Percentiles rank a stretch among this genome's conserved stretches.
These are phyloP conservation scores for Aspergillus nanangensis DNA, from an alignment of 495 filamentous ascomycete genomes.

Conservation along the genomic window DNA sequence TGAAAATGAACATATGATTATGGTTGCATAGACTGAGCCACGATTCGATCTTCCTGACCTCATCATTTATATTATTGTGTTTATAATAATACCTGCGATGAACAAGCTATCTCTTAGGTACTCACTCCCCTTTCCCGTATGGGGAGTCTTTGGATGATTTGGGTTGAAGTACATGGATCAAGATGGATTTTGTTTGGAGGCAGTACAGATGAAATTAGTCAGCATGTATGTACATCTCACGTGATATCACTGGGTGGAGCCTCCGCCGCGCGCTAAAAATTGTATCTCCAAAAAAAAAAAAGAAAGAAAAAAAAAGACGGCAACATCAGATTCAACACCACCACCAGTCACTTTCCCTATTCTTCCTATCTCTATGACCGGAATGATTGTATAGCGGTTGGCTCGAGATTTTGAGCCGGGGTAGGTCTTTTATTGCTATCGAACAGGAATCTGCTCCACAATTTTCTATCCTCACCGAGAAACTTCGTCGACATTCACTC, in stretches of 20 bases:
- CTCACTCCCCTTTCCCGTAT: no score
- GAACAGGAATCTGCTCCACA: constrained; percentile 2
- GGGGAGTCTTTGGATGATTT: no score
- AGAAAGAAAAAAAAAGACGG: constrained; percentile 14
- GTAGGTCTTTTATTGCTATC: constrained; percentile 16
- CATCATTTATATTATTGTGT: no score
- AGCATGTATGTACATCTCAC: constrained; percentile 11
- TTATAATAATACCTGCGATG: no score
- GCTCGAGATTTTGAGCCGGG: constrained; percentile 22
- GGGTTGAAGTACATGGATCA: no score
- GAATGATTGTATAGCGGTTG: constrained; percentile 35
- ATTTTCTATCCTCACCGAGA: background rate
- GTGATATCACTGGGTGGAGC: constrained; percentile 14
- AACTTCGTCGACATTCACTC: constrained; percentile 1
- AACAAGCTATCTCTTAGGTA: no score
- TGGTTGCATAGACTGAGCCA: no score
- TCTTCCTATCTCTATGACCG: constrained; percentile 7
- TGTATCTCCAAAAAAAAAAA: constrained; percentile 20
- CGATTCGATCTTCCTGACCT: no score
- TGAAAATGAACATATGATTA: no score
- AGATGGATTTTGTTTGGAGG: no score
- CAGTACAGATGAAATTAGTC: no score
- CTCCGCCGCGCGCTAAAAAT: constrained; percentile 23
- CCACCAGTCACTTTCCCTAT: constrained; percentile 12
- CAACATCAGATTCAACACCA: constrained; percentile 17